phyloP scores from a whole-genome alignment of 352 stramenopile species.

The Phytophthora hibernalis region DNA sequence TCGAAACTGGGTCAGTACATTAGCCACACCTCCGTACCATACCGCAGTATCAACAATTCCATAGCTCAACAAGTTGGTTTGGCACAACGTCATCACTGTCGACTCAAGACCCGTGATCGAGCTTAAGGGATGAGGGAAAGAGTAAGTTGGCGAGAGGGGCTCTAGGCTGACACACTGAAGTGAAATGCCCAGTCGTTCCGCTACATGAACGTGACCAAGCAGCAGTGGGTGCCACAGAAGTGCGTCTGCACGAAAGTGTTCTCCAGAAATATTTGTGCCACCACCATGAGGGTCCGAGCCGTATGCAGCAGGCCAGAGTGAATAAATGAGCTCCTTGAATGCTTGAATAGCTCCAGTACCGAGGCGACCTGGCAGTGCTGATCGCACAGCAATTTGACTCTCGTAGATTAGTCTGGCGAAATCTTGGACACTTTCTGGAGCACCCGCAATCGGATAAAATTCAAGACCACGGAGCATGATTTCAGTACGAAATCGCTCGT shows the following conservation, averaged over 20 bases:
- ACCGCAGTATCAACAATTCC: constrained; percentile 33
- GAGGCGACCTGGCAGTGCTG: constrained; percentile 25
- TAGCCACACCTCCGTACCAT: constrained; percentile 42
- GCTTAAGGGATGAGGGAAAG: constrained; percentile 53
- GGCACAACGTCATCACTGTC: constrained; percentile 38
- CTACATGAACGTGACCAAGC: constrained; percentile 57
- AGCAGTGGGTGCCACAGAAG: constrained; percentile 54
- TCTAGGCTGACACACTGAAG: constrained; percentile 51
- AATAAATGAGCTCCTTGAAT: constrained; percentile 55
- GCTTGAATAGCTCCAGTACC: constrained; percentile 31
- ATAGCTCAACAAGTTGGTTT: constrained; percentile 49
- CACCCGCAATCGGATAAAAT: constrained; percentile 53
- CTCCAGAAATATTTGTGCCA: constrained; percentile 32
- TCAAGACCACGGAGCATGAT: constrained; percentile 58
- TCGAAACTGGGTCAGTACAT: constrained; percentile 56
- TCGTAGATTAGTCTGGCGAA: constrained; percentile 32
- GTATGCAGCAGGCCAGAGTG: constrained; percentile 47
- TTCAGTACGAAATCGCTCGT: constrained; percentile 65
- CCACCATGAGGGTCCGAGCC: constrained; percentile 47
- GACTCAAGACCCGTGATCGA: constrained; percentile 22
- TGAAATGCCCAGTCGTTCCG: constrained; percentile 57
- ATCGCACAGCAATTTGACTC: constrained; percentile 25
- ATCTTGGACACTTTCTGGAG: constrained; percentile 34
- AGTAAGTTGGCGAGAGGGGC: constrained; percentile 49
- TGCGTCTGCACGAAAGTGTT: constrained; percentile 51